phyloP scores from a whole-genome alignment of 2,329 filamentous ascomycete species.

The Clonostachys rosea region DNA sequence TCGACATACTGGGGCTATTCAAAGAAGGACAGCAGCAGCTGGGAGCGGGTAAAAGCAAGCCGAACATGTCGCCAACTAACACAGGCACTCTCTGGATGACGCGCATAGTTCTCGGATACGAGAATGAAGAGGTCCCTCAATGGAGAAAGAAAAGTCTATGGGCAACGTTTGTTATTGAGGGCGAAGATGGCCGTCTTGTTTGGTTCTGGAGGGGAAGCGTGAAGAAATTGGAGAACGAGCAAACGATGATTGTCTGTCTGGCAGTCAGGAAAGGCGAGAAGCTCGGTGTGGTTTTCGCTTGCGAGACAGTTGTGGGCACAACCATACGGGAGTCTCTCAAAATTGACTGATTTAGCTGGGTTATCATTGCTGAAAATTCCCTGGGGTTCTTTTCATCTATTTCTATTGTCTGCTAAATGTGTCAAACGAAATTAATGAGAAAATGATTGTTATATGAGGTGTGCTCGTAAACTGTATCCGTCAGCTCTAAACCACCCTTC shows the following conservation, averaged over 20 bases:
- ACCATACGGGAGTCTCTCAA: constrained; percentile 8
- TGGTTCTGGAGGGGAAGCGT: constrained; percentile 66
- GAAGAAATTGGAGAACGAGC: constrained; percentile 56
- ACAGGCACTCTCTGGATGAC: constrained; percentile 33
- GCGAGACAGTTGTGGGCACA: constrained; percentile 76
- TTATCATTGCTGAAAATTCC: too few relatives aligned
- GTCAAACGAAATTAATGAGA: too few relatives aligned
- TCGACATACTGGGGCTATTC: constrained; percentile 19
- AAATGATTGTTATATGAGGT: too few relatives aligned
- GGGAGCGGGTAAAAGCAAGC: background rate
- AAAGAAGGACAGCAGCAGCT: background rate
- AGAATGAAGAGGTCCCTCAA: constrained; percentile 56
- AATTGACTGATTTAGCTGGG: too few relatives aligned
- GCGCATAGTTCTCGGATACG: constrained; percentile 63
- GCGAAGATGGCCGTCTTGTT: constrained; percentile 41
- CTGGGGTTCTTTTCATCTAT: too few relatives aligned
- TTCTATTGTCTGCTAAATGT: too few relatives aligned
- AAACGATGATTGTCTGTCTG: constrained; percentile 50
- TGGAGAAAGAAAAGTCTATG: constrained; percentile 65
- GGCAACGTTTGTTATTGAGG: constrained; percentile 71
- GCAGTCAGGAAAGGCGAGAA: constrained; percentile 49
- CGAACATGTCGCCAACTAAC: background rate
- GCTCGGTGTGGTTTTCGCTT: constrained; percentile 67
- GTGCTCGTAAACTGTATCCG: too few relatives aligned
- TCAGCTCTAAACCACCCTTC: too few relatives aligned